Conservation (phyloP, 2,329 filamentous ascomycete species). For the Trichoderma atrobrunneum region DNA sequence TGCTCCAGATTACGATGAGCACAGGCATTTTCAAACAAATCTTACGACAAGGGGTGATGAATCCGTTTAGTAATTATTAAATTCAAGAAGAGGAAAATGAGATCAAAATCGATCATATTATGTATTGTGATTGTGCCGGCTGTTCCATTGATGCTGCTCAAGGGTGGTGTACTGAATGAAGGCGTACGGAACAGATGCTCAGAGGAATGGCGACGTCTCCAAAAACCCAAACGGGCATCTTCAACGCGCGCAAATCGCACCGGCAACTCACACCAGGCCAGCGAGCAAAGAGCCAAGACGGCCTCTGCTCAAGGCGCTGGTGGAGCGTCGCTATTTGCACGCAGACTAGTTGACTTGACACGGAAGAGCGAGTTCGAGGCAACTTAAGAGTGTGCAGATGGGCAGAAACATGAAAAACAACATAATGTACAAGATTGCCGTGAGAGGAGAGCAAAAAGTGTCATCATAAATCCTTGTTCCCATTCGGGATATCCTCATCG, state of each 20-base stretch:
- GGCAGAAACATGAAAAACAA: neutral
- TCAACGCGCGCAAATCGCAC: slow-evolving; percentile 23
- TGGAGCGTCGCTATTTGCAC: slow-evolving; percentile 73
- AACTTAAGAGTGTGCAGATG: slow-evolving; percentile 93
- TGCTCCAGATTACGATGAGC: neutral
- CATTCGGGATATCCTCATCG: slow-evolving; percentile 29
- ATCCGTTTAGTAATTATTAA: neutral
- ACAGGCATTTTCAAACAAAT: neutral
- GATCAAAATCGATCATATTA: neutral
- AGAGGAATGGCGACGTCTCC: slow-evolving; percentile 23
- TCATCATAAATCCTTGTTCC: slow-evolving; percentile 33
- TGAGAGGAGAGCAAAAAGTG: neutral
- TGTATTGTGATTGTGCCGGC: slow-evolving; percentile 30
- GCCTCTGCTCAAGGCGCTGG: slow-evolving; percentile 40
- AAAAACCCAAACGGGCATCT: slow-evolving; percentile 29
- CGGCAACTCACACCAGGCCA: slow-evolving; percentile 33
- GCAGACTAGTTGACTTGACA: slow-evolving; percentile 95
- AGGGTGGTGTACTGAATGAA: slow-evolving; percentile 26
- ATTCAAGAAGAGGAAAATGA: neutral
- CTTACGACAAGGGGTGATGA: neutral
- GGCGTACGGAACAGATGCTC: slow-evolving; percentile 37
- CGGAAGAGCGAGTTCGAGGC: slow-evolving; percentile 70
- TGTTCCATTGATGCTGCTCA: slow-evolving; percentile 28
- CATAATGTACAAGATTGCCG: neutral
- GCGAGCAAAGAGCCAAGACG: slow-evolving; percentile 50